Conservation (phyloP, 495 filamentous ascomycete species). For the Glonium stellatum region DNA sequence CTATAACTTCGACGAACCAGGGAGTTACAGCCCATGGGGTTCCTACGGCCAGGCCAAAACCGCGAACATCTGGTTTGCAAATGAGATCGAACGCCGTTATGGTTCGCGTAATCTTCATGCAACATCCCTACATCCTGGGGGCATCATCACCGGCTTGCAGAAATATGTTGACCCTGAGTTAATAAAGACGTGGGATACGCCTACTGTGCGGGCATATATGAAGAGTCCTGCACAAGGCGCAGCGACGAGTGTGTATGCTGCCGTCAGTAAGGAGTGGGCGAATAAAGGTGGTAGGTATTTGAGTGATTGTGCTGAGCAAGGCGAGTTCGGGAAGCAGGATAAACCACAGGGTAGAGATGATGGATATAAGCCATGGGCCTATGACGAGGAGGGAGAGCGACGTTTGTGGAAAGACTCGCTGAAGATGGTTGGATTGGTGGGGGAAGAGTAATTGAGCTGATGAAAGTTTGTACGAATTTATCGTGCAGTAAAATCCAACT, state of each 20-base stretch:
- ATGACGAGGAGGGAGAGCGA: conserved; percentile 35
- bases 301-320: conserved; percentile 28
- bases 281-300: conserved; percentile 43
- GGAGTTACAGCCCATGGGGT: background rate
- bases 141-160: conserved; percentile 28
- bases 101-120: conserved; percentile 30
- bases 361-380: conserved; percentile 36
- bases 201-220: conserved; percentile 1
- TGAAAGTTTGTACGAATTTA: no score
- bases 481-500: no score
- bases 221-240: conserved; percentile 37
- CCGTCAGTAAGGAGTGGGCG: conserved; percentile 36
- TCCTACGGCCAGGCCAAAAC: conserved; percentile 5
- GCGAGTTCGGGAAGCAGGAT: background rate
- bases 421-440: conserved; percentile 32
- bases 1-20: conserved; percentile 8
- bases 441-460: no score
- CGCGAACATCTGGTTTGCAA: conserved; percentile 7
- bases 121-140: conserved; percentile 41
- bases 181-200: conserved; percentile 8
- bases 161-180: conserved; percentile 6
- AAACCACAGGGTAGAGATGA: background rate
- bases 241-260: conserved; percentile 44
- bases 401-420: conserved; percentile 36
- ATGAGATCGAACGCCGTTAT: conserved; percentile 21